Evolutionary conservation across 2,329 filamentous ascomycete genomes (phyloP).

Genomic region (Pyrenochaeta sp.): DNA sequence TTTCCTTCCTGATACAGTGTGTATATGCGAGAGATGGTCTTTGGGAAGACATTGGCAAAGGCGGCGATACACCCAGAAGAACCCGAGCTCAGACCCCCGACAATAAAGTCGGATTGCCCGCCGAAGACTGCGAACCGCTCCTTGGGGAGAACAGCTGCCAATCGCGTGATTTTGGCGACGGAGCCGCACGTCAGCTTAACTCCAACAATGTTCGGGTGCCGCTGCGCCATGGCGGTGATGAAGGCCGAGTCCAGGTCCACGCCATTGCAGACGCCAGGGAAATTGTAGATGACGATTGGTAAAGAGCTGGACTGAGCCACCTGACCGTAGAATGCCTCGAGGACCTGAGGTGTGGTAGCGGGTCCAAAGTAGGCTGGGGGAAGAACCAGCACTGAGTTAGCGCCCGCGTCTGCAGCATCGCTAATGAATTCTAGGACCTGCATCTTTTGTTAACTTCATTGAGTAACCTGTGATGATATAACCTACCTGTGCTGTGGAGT

Average conservation of each 20-base stretch:
- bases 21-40: slow-evolving; percentile 64
- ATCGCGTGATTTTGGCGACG: slow-evolving; percentile 73
- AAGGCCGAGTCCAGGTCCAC: slow-evolving; percentile 72
- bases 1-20: slow-evolving; percentile 64
- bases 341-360: slow-evolving; percentile 48
- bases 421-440: slow-evolving; percentile 42
- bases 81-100: slow-evolving; percentile 61
- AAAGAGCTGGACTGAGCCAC: slow-evolving; percentile 65
- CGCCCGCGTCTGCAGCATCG: slow-evolving; percentile 49
- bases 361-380: slow-evolving; percentile 54
- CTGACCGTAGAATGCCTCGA: slow-evolving; percentile 51
- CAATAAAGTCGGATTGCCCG: slow-evolving; percentile 74
- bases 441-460: not conserved
- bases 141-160: slow-evolving; percentile 59
- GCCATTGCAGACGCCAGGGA: slow-evolving; percentile 70
- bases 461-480: not conserved
- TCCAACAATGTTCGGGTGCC: slow-evolving; percentile 69
- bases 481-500: slow-evolving; percentile 49
- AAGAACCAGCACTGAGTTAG: slow-evolving; percentile 51
- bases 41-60: slow-evolving; percentile 64
- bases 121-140: slow-evolving; percentile 71
- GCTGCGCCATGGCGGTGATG: slow-evolving; percentile 62
- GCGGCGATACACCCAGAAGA: slow-evolving; percentile 63
- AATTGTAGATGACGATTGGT: slow-evolving; percentile 75
- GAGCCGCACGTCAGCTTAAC: slow-evolving; percentile 74